Base-by-base conservation (phyloP, 2,329 filamentous ascomycete genomes). In the Paecilomyces fulvus region DNA sequence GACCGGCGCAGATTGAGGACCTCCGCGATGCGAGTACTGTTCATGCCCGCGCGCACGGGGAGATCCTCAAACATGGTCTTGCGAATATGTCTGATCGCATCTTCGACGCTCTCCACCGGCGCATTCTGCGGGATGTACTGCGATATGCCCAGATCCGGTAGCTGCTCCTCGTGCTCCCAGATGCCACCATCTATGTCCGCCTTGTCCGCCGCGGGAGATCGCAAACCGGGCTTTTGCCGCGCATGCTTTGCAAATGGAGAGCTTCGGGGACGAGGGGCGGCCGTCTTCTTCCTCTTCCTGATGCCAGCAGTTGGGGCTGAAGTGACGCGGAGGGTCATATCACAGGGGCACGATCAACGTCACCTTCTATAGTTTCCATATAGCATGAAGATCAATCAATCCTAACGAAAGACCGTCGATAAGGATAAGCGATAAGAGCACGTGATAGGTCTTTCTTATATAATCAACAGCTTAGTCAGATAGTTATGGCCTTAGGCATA, bases 1-100 rank as follows among this genome's bases (percentile, higher is more conserved):
- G 72, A 75, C 52, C 70, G 74, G 11, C 83, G 77, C 58, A 80
- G 78, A 54, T 84, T 83, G 53, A 86, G 68, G 1, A 84, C 77
- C 59, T 84, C 78, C 3, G 82, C 78, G 50, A 84, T 84, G 9
- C 80, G 77, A 8, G 77, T 80, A 58, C 81, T 83, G 64, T 82
- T 83, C 83, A 87, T 85, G 3, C 83, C 83, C 0, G 81, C 76
- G 9, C 77, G 74, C 20, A 71, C 71, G 0, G 84, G 83, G 17
- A 86, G 71, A 10, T 78, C 71, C 53, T 77, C 77, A 62, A 85
- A 86, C 73, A 82, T 82, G 30, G 70, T 73, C 12, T 70, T 69
- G 21, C 74, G 76, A 31, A 83, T 77, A 65, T 83, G 75, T 52
- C 75, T 68, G 33, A 85, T 77, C 11, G 80, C 80, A 60, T 82